phyloP scores from a whole-genome alignment of 177 flowering plant genomes.

The Vitis hybrid region DNA sequence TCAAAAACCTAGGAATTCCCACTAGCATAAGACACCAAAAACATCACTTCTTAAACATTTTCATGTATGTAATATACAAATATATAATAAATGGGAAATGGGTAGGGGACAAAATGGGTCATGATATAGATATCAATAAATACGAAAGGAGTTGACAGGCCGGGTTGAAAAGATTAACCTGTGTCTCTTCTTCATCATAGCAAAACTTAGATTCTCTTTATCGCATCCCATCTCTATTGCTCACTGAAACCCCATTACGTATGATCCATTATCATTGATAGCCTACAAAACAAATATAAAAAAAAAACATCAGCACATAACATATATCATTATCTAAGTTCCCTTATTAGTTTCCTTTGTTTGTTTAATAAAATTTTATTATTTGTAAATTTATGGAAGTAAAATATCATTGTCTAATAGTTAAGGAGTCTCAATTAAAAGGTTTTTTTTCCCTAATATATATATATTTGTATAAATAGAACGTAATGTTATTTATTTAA shows the following conservation, averaged over 20 bases:
- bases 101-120: constrained; percentile 34
- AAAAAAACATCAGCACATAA: background rate
- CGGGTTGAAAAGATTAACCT: constrained; percentile 61
- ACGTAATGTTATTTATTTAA: too few species aligned
- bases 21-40: constrained; percentile 3
- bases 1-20: too few species aligned
- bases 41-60: background rate
- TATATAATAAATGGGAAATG: constrained; percentile 12
- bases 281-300: constrained; percentile 1
- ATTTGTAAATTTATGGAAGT: too few species aligned
- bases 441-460: too few species aligned
- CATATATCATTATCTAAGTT: background rate
- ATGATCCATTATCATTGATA: constrained; percentile 26
- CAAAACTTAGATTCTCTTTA: constrained; percentile 5
- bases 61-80: background rate
- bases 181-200: constrained; percentile 24
- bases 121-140: constrained; percentile 34
- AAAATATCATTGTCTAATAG: too few species aligned
- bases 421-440: too few species aligned
- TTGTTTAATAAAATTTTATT: too few species aligned
- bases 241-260: constrained; percentile 16
- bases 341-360: too few species aligned
- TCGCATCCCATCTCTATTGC: constrained; percentile 1
- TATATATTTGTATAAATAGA: too few species aligned
- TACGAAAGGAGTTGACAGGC: constrained; percentile 52